These are phyloP conservation scores for Nymphaea thermarum DNA, from an alignment of 164 flowering plant genomes.

Conservation along the genomic window DNA sequence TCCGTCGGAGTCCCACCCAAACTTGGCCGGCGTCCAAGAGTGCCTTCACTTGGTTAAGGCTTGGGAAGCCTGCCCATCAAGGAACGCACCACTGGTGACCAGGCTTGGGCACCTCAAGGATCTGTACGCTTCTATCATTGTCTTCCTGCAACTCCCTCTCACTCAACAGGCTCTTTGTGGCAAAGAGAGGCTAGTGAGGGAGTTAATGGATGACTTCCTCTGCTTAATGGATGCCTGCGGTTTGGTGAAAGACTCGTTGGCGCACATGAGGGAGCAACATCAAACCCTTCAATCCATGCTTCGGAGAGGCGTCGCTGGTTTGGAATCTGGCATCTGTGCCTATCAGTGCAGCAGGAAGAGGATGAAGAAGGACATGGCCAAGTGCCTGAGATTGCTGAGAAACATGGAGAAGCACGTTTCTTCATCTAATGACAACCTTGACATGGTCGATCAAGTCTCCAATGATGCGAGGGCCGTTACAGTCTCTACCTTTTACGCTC, in stretches of 20 bases:
- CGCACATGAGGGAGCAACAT: slow-evolving; percentile 15
- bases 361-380: slow-evolving; percentile 19
- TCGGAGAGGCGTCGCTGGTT: slow-evolving; percentile 17
- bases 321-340: slow-evolving; percentile 1
- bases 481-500: too few species aligned
- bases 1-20: background rate
- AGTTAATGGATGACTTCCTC: slow-evolving; percentile 21
- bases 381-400: slow-evolving; percentile 7
- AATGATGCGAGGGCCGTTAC: background rate
- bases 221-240: slow-evolving; percentile 22
- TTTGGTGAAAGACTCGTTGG: slow-evolving; percentile 14
- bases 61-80: background rate
- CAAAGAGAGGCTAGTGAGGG: slow-evolving; percentile 15
- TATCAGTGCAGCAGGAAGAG: slow-evolving; percentile 12
- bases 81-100: background rate
- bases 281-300: slow-evolving; percentile 16
- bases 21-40: background rate
- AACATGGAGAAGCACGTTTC: background rate
- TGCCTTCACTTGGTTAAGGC: background rate
- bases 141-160: slow-evolving; percentile 12
- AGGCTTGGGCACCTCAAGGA: background rate
- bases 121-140: slow-evolving; percentile 12
- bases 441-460: background rate
- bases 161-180: slow-evolving; percentile 7
- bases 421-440: background rate